Conservation (phyloP, 2,329 filamentous ascomycete genomes). For the Microcera coccophila region DNA sequence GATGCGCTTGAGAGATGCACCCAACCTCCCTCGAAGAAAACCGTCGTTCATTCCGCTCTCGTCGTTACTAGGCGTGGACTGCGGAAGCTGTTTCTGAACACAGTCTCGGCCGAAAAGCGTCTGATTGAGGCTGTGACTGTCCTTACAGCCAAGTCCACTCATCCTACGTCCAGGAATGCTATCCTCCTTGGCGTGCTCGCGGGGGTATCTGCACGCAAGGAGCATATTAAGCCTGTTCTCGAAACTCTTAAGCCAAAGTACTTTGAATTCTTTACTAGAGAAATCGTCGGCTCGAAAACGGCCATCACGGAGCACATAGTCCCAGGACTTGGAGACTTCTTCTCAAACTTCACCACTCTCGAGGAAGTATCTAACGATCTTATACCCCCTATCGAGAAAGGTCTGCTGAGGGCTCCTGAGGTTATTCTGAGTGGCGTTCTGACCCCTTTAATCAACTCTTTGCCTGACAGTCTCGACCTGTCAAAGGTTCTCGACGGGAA, state of each 20-base stretch:
- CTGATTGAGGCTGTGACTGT: conserved; percentile 60
- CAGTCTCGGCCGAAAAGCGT: conserved; percentile 53
- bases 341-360: conserved; percentile 65
- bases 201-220: conserved; percentile 75
- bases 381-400: conserved; percentile 81
- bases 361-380: conserved; percentile 74
- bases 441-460: conserved; percentile 64
- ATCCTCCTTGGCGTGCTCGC: conserved; percentile 80
- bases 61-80: conserved; percentile 76
- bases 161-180: conserved; percentile 66
- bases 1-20: conserved; percentile 75
- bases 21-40: conserved; percentile 57
- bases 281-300: conserved; percentile 75
- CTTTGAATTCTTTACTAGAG: conserved; percentile 78
- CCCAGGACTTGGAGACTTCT: conserved; percentile 75
- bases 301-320: conserved; percentile 69
- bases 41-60: conserved; percentile 68
- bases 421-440: conserved; percentile 79
- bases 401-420: conserved; percentile 83
- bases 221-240: conserved; percentile 58
- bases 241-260: conserved; percentile 65
- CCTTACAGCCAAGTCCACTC: conserved; percentile 64
- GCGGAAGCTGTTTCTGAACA: conserved; percentile 64
- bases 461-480: conserved; percentile 70
- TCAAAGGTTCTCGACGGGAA: conserved; percentile 68